These are phyloP conservation scores for Juglanconis sp. DNA, from an alignment of 2,329 filamentous ascomycete species.

Conservation along the genomic window DNA sequence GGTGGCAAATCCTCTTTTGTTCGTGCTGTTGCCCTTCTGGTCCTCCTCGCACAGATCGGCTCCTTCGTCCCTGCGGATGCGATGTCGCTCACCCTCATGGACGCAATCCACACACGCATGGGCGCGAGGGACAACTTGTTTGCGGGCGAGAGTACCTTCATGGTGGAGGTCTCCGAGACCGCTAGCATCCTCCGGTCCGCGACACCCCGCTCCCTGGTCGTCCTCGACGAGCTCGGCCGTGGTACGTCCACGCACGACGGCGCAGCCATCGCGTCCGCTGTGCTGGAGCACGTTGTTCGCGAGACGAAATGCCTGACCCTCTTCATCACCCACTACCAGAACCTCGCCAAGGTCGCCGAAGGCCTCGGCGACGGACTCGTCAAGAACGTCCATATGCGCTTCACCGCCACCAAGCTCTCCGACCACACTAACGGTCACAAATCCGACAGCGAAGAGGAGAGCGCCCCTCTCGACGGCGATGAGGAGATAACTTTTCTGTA, in stretches of 20 bases:
- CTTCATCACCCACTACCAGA: conserved; percentile 98
- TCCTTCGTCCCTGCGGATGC: conserved; percentile 84
- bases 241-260: conserved; percentile 95
- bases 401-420: conserved; percentile 47
- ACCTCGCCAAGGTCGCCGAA: conserved; percentile 67
- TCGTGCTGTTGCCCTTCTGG: conserved; percentile 83
- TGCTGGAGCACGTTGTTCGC: conserved; percentile 78
- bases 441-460: conserved; percentile 27
- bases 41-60: conserved; percentile 91
- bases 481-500: conserved; percentile 93
- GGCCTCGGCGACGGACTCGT: conserved; percentile 62
- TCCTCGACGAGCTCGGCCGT: conserved; percentile 90
- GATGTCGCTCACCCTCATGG: conserved; percentile 74
- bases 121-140: conserved; percentile 96
- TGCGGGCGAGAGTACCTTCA: conserved; percentile 91
- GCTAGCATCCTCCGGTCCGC: conserved; percentile 86
- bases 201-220: conserved; percentile 78
- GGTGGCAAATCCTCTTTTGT: conserved; percentile 98
- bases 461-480: conserved; percentile 42
- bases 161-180: conserved; percentile 95
- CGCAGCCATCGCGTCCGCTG: conserved; percentile 89
- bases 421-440: background rate
- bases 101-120: conserved; percentile 93
- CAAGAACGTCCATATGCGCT: conserved; percentile 92
- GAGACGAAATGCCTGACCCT: conserved; percentile 75